These are phyloP conservation scores for Cochlearia excelsa DNA, from an alignment of 345 rosid species.

Conservation along the genomic window DNA sequence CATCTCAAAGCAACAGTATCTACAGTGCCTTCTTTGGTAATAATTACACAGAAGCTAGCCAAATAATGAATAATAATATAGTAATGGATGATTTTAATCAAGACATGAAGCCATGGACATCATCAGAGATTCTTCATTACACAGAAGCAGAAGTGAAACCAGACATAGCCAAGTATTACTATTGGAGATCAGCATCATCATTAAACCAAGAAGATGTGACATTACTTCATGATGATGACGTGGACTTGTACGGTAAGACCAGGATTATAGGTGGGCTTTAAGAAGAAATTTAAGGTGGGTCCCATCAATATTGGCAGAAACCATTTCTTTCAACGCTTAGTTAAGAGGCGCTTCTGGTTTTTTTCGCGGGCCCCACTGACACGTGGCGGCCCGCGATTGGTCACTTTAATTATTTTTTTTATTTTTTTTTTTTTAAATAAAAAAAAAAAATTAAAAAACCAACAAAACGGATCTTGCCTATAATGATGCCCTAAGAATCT, in stretches of 20 bases:
- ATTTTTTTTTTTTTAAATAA: too few species aligned
- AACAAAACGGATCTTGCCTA: too few species aligned
- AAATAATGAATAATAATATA: slow-evolving; percentile 15
- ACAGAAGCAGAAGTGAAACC: slow-evolving; percentile 38
- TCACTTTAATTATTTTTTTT: too few species aligned
- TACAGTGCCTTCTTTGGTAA: slow-evolving; percentile 36
- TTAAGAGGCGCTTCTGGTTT: too few species aligned
- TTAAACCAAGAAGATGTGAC: slow-evolving; percentile 32
- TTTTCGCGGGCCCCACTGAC: too few species aligned
- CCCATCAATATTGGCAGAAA: too few species aligned
- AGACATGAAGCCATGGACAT: slow-evolving; percentile 34
- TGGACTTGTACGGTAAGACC: slow-evolving; percentile 27
- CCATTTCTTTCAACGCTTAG: too few species aligned
- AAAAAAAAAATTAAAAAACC: too few species aligned
- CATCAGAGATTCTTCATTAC: slow-evolving; percentile 29
- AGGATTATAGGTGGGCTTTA: too few species aligned
- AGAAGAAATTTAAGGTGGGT: too few species aligned
- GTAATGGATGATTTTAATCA: slow-evolving; percentile 9
- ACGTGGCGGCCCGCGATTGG: too few species aligned
- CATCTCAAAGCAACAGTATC: slow-evolving; percentile 33
- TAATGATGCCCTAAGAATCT: too few species aligned
- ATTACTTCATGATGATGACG: slow-evolving; percentile 22
- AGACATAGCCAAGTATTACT: slow-evolving; percentile 29
- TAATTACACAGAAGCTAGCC: slow-evolving; percentile 29
- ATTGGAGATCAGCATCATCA: slow-evolving; percentile 28